Percentiles rank a stretch among this genome's conserved stretches.
Evolutionary conservation across 2,329 filamentous ascomycete species (phyloP).

Genomic region (Daldinia sp.): DNA sequence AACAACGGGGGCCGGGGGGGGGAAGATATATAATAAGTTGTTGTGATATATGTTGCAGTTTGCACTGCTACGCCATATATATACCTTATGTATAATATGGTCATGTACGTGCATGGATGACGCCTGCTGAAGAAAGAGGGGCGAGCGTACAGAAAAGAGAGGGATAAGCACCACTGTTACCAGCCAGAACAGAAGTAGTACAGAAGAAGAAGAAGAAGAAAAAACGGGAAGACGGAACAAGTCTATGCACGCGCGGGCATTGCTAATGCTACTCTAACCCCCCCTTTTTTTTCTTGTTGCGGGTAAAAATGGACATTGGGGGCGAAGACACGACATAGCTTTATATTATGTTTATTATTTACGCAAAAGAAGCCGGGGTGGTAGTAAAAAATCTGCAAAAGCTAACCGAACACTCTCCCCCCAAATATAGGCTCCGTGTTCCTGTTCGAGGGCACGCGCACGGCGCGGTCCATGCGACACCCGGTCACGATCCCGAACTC

Average conservation of each 20-base stretch:
- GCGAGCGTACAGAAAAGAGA: not conserved
- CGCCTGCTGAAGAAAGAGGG: not conserved
- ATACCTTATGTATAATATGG: not conserved
- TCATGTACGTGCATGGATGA: conserved; percentile 11
- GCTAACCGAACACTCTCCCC: not conserved
- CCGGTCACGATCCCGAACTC: conserved; percentile 84
- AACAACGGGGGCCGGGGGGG: conserved; percentile 5
- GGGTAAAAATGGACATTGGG: not conserved
- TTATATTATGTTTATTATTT: not conserved
- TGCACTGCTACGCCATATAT: conserved; percentile 8
- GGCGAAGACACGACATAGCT: not conserved
- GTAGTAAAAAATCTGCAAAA: too few species aligned
- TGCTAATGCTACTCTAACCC: not conserved
- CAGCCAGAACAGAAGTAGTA: not conserved
- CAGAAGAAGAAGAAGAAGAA: not conserved
- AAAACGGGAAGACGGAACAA: conserved; percentile 9
- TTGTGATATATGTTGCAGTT: conserved; percentile 25
- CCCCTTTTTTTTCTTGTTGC: not conserved
- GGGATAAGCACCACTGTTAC: not conserved
- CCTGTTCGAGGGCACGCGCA: conserved; percentile 71
- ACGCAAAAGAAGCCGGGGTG: not conserved
- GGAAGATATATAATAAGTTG: not conserved
- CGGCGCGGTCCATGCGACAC: conserved; percentile 68
- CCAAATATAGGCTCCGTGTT: conserved; percentile 73
- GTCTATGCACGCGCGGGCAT: conserved; percentile 4